phyloP scores from a whole-genome alignment of 768 basidiomycete genomes.

The Boletellus emodensis region DNA sequence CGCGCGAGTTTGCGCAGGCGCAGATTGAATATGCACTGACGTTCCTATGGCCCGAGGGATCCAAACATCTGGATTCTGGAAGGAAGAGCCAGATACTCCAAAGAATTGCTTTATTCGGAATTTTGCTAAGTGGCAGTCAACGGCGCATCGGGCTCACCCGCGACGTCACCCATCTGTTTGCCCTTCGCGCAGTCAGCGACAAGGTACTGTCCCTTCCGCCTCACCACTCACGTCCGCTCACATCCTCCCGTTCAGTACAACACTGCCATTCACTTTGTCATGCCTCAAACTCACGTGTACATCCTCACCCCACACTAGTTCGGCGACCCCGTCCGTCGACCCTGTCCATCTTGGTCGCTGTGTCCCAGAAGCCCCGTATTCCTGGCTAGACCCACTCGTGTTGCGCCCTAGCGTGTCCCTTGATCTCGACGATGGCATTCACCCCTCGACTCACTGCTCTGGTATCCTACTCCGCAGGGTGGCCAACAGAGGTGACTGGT shows the following conservation, averaged over 20 bases:
- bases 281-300: conserved; percentile 52
- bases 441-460: conserved; percentile 73
- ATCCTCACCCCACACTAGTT: conserved; percentile 92
- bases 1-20: background rate
- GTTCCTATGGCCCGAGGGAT: background rate
- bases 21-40: background rate
- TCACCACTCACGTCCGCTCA: background rate
- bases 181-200: conserved; percentile 44
- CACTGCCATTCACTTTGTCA: conserved; percentile 56
- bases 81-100: background rate
- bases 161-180: conserved; percentile 87
- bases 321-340: conserved; percentile 66
- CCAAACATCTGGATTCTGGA: no score
- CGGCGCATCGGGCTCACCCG: conserved; percentile 72
- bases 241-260: conserved; percentile 30
- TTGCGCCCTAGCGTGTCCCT: conserved; percentile 29
- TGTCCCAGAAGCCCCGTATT: conserved; percentile 52
- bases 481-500: no score
- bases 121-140: conserved; percentile 63
- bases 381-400: conserved; percentile 70
- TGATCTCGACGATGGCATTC: conserved; percentile 30
- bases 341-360: conserved; percentile 53
- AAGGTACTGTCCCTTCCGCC: conserved; percentile 31
- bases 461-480: conserved; percentile 72
- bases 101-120: no score